phyloP scores from a whole-genome alignment of 768 basidiomycete species.

The Leucosporidium yakuticum region DNA sequence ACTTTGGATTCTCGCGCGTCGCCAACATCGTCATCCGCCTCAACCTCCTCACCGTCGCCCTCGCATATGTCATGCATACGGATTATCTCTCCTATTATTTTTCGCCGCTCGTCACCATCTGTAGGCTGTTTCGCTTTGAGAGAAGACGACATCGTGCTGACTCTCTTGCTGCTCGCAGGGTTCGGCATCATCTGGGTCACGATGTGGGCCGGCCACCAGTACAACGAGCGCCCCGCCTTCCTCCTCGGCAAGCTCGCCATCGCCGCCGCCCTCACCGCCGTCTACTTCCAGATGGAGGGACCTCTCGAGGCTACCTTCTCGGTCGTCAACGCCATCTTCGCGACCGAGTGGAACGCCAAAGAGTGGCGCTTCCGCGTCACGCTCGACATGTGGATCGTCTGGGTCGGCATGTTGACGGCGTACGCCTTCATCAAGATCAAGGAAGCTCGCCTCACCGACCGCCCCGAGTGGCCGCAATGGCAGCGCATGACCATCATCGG shows the following conservation, averaged over 20 bases:
- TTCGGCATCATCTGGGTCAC: slow-evolving; percentile 79
- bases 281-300: slow-evolving; percentile 61
- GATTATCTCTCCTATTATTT: slow-evolving; percentile 89
- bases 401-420: slow-evolving; percentile 74
- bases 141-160: not conserved
- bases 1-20: slow-evolving; percentile 72
- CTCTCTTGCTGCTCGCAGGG: slow-evolving; percentile 43
- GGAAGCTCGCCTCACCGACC: slow-evolving; percentile 64
- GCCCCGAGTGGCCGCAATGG: slow-evolving; percentile 58
- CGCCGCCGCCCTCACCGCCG: slow-evolving; percentile 60
- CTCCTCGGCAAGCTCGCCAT: slow-evolving; percentile 63
- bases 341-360: slow-evolving; percentile 71
- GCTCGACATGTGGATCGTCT: slow-evolving; percentile 83
- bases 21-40: slow-evolving; percentile 72
- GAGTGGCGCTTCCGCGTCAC: slow-evolving; percentile 87
- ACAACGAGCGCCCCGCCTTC: slow-evolving; percentile 65
- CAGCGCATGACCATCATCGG: slow-evolving; percentile 51
- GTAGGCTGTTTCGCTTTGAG: slow-evolving; percentile 16
- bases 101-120: slow-evolving; percentile 80
- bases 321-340: slow-evolving; percentile 59
- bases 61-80: slow-evolving; percentile 87
- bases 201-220: slow-evolving; percentile 61
- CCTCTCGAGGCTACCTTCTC: slow-evolving; percentile 61
- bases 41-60: slow-evolving; percentile 71
- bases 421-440: slow-evolving; percentile 67